Percentiles rank a stretch among this genome's conserved stretches.
Conservation (phyloP, 2,329 filamentous ascomycete genomes). For the Diaporthe citri region DNA sequence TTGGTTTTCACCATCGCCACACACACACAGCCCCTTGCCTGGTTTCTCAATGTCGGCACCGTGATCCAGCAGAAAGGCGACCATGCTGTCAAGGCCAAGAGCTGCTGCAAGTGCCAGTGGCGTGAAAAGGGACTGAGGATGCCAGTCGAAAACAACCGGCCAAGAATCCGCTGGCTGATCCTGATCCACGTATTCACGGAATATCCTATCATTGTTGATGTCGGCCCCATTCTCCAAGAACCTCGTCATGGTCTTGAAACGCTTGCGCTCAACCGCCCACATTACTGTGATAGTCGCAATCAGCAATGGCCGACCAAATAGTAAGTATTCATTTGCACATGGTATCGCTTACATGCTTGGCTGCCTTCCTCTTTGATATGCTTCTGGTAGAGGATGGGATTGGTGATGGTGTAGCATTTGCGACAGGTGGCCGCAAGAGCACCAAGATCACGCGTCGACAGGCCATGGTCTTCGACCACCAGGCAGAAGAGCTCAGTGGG, state of each 20-base stretch:
- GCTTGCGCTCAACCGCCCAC: neutral
- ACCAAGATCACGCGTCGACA: neutral
- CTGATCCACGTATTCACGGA: neutral
- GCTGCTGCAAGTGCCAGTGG: neutral
- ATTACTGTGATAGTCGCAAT: neutral
- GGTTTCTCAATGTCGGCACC: neutral
- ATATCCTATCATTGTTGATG: neutral
- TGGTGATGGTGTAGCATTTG: neutral
- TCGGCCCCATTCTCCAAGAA: slow-evolving; percentile 6
- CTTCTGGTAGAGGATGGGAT: neutral
- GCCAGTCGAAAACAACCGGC: neutral
- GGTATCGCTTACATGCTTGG: neutral
- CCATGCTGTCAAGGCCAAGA: neutral
- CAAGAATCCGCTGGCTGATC: neutral
- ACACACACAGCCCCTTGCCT: neutral
- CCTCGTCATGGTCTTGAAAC: neutral
- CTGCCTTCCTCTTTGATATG: neutral
- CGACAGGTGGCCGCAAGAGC: neutral
- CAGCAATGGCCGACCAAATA: neutral
- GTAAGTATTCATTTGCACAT: rapidly evolving
- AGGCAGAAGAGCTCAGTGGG: neutral
- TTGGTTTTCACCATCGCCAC: neutral
- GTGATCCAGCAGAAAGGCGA: neutral
- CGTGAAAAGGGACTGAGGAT: neutral
- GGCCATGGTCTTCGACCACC: neutral